These are phyloP conservation scores for Smittium culicis DNA, from an alignment of 371 early-diverging fungal genomes.

Conservation along the genomic window DNA sequence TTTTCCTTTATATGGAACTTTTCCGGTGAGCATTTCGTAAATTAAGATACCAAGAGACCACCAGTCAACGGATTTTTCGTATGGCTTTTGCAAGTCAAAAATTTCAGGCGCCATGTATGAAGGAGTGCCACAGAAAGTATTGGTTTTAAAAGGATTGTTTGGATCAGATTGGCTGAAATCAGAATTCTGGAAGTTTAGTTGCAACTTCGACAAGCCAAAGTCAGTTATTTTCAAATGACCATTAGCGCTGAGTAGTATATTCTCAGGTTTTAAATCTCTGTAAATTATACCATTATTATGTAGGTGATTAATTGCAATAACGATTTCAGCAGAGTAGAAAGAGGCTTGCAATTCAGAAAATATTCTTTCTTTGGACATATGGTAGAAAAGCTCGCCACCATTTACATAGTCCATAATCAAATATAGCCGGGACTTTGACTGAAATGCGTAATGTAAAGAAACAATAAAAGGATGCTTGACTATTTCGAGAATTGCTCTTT, in stretches of 20 bases:
- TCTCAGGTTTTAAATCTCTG: slow-evolving; percentile 70
- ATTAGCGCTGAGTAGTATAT: slow-evolving; percentile 50
- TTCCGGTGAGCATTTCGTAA: slow-evolving; percentile 69
- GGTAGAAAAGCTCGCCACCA: slow-evolving; percentile 97
- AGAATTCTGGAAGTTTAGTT: too few relatives aligned
- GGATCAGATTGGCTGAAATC: slow-evolving; percentile 19
- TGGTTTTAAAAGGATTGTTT: slow-evolving; percentile 57
- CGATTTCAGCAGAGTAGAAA: slow-evolving; percentile 80
- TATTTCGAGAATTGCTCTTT: slow-evolving; percentile 79
- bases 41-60: slow-evolving; percentile 94
- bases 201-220: slow-evolving; percentile 77
- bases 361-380: slow-evolving; percentile 51
- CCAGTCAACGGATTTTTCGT: slow-evolving; percentile 86
- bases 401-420: slow-evolving; percentile 92
- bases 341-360: slow-evolving; percentile 59
- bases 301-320: slow-evolving; percentile 69
- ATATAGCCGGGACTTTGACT: slow-evolving; percentile 70
- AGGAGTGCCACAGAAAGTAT: slow-evolving; percentile 91
- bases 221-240: slow-evolving; percentile 79
- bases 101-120: slow-evolving; percentile 91
- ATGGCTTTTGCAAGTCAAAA: slow-evolving; percentile 57
- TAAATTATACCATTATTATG: slow-evolving; percentile 81
- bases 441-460: slow-evolving; percentile 87
- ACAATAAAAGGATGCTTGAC: slow-evolving; percentile 91
- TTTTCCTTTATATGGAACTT: slow-evolving; percentile 93